Evolutionary conservation across 108 stramenopile genomes (phyloP).

Genomic region (Nannochloropsis granulata): DNA sequence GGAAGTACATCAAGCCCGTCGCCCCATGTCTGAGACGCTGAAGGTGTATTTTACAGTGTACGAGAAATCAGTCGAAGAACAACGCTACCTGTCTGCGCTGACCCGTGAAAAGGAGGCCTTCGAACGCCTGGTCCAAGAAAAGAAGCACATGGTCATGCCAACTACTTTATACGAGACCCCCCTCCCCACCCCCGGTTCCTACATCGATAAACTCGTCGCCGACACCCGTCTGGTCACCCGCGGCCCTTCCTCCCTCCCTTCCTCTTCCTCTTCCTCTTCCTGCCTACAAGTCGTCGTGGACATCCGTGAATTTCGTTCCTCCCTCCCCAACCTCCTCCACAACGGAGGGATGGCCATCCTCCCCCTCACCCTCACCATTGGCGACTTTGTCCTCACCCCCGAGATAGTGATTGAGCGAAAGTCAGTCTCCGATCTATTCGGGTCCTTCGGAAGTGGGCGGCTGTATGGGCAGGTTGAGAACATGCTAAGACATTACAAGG

Average conservation of each 20-base stretch:
- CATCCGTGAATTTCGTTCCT: conserved; percentile 88
- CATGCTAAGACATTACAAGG: conserved; percentile 79
- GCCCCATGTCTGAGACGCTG: conserved; percentile 6
- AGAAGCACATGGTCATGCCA: conserved; percentile 59
- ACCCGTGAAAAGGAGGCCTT: conserved; percentile 79
- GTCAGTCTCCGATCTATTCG: conserved; percentile 81
- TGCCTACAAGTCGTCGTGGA: conserved; percentile 53
- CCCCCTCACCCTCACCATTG: conserved; percentile 75
- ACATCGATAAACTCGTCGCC: background rate
- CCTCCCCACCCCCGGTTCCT: background rate
- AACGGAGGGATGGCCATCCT: conserved; percentile 70
- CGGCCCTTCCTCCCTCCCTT: background rate
- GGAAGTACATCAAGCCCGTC: conserved; percentile 65
- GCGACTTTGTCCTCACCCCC: conserved; percentile 89
- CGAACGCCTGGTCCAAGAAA: conserved; percentile 73
- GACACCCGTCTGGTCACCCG: background rate
- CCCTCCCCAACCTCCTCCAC: conserved; percentile 86
- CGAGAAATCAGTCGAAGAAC: conserved; percentile 83
- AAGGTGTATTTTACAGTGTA: conserved; percentile 75
- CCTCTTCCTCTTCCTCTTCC: background rate
- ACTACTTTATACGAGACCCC: conserved; percentile 7
- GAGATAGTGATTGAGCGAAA: conserved; percentile 92
- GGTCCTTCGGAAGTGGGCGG: conserved; percentile 76
- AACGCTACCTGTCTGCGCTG: conserved; percentile 64
- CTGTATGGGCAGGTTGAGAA: conserved; percentile 72